Evolutionary conservation across 371 early-diverging fungal genomes (phyloP), one percentile per base, ranked within the genome.

Genomic region (Haplosporangium sp.): DNA sequence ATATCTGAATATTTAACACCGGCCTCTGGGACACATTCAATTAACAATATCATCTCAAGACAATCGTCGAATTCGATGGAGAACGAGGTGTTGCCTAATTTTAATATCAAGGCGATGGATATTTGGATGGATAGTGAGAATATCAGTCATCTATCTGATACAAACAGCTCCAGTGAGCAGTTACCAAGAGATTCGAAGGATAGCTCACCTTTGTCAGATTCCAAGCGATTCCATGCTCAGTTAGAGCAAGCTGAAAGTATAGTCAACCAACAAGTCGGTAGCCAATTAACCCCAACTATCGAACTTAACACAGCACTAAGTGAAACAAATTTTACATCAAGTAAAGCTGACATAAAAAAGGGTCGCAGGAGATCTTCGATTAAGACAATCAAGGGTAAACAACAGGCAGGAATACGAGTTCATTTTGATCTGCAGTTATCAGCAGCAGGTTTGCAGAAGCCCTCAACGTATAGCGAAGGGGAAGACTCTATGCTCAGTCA

Each of bases 281-380:
- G 40, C 45, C 40, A 19, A 11, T 9, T 19, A 19, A 13, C 27
- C 20, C 39, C 11, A 11, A 34, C 20, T 45, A 44, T 27, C 19
- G 60, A 40, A 15, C 2, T 13, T 27, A 35, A 15, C 11, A 19
- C 59, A n/a, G 38, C 9, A 17, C 4, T 59, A 8, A 53, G 1
- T 11, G 4, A 10, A n/a, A 42, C 39, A 37, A 39, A 37, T 48
- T n/a, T 27, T 9, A 9, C 50, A 15, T 35, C 38, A 39, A 19
- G 53, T 11, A 53, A 34, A 2, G 45, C 48, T 38, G 57, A 72
- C 17, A n/a, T 57, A 19, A 61, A 61, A 37, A 70, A 58, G 20
- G 68, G 61, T 27, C 71, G 68, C 19, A 63, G 71, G 60, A 70
- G 67, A 39, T 67, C 76, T n/a, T 76, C 71, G 11, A 17, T 70